A percentile compares a stretch with the other conserved stretches of the same genome.
phyloP scores from a whole-genome alignment of 345 rosid genomes.

The Jatropha curcas region DNA sequence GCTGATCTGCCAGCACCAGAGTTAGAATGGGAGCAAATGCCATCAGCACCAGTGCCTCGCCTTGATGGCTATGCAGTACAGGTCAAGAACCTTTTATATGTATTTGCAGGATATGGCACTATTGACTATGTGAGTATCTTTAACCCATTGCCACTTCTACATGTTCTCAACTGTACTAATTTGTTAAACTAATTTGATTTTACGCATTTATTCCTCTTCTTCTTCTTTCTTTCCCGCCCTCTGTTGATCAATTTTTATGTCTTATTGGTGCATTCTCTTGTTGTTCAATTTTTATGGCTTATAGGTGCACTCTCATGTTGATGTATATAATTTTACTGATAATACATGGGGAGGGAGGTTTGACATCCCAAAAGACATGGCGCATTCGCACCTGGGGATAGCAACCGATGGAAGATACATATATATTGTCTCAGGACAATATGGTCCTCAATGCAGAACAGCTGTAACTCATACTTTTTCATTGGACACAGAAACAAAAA shows the following conservation, averaged over 20 bases:
- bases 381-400: slow-evolving; percentile 77
- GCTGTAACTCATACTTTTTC: slow-evolving; percentile 56
- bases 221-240: no score
- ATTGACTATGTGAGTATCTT: slow-evolving; percentile 55
- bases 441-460: slow-evolving; percentile 79
- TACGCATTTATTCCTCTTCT: no score
- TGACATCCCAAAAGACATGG: slow-evolving; percentile 71
- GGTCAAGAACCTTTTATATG: slow-evolving; percentile 66
- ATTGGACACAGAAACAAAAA: slow-evolving; percentile 58
- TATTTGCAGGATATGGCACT: slow-evolving; percentile 65
- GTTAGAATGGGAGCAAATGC: slow-evolving; percentile 73
- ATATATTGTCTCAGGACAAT: slow-evolving; percentile 71
- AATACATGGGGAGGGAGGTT: slow-evolving; percentile 65
- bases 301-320: slow-evolving; percentile 87
- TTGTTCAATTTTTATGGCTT: neutral
- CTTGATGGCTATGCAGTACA: slow-evolving; percentile 79
- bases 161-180: neutral
- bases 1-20: slow-evolving; percentile 80
- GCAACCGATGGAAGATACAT: slow-evolving; percentile 71
- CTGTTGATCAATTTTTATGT: no score
- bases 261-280: neutral
- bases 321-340: slow-evolving; percentile 65
- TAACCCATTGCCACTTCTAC: neutral
- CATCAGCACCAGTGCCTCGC: slow-evolving; percentile 83
- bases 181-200: neutral